These are phyloP conservation scores for Scenedesmus sp. DNA, from an alignment of 163 green algal species.

Conservation along the genomic window DNA sequence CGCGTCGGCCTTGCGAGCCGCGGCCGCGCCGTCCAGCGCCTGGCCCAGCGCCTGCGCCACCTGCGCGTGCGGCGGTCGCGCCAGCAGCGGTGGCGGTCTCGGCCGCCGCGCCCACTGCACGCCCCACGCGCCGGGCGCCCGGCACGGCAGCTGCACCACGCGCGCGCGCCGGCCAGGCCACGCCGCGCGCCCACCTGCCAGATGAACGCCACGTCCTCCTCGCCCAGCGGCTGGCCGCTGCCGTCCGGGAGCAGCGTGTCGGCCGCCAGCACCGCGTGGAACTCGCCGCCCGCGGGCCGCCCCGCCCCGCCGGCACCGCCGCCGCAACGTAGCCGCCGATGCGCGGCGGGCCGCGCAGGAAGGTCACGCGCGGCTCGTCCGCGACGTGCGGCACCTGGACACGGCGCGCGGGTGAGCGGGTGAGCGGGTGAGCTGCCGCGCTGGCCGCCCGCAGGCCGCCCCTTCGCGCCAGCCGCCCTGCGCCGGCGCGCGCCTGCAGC, in stretches of 20 bases:
- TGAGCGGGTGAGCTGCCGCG: no score
- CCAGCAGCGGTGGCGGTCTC: no score
- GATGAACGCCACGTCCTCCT: conserved; percentile 58
- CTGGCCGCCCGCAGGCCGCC: no score
- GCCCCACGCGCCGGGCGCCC: no score
- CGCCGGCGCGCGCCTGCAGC: conserved; percentile 26
- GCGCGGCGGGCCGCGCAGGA: conserved; percentile 69
- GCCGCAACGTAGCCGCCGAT: conserved; percentile 62
- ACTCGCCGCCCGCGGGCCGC: neutral
- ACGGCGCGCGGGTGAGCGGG: no score
- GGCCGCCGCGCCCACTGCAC: no score
- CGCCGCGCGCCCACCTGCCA: neutral
- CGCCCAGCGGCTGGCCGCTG: conserved; percentile 56
- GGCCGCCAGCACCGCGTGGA: conserved; percentile 59
- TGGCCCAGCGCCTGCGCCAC: conserved; percentile 48
- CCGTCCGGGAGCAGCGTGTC: conserved; percentile 73
- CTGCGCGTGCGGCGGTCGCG: no score
- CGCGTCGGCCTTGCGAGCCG: conserved; percentile 17
- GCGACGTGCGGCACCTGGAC: conserved; percentile 64
- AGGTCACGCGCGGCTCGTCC: conserved; percentile 58
- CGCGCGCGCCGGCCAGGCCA: no score
- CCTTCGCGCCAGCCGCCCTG: neutral
- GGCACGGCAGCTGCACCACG: conserved; percentile 60
- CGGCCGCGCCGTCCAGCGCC: conserved; percentile 39
- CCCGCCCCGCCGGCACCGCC: conserved; percentile 26